Conservation (phyloP, 2,329 filamentous ascomycete species). For the Diaporthe vexans region DNA sequence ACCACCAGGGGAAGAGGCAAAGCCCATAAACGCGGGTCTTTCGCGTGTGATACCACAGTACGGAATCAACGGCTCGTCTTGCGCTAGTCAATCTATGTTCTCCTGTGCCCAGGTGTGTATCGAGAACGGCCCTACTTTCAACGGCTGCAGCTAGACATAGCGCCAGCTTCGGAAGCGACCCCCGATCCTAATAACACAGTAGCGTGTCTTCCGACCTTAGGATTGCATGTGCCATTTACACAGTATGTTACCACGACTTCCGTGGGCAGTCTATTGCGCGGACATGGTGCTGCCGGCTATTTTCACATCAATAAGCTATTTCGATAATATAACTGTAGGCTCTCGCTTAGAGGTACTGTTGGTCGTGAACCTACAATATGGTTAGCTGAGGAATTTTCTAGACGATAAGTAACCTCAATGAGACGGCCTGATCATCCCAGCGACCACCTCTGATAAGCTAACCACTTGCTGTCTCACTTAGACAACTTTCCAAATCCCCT, state of each 20-base stretch:
- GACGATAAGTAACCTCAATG: neutral
- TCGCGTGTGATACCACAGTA: too few relatives aligned
- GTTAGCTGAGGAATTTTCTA: neutral
- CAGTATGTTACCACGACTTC: neutral
- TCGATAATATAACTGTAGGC: neutral
- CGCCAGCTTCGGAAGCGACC: neutral
- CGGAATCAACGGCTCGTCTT: neutral
- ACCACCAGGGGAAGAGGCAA: neutral
- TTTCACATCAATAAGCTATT: neutral
- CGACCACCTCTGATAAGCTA: neutral
- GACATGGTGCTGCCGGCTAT: neutral
- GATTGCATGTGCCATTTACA: neutral
- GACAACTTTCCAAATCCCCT: neutral
- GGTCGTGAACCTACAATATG: neutral
- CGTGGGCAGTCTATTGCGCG: too few relatives aligned
- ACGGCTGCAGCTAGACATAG: constrained; percentile 21
- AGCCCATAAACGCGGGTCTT: too few relatives aligned
- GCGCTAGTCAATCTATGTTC: neutral
- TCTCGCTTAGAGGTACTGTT: neutral
- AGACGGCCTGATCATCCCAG: neutral
- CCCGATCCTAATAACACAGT: neutral
- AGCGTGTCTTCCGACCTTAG: neutral
- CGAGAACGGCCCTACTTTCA: neutral
- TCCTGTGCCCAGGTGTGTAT: neutral
- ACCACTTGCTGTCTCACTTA: neutral